Conservation (phyloP, 2,329 filamentous ascomycete genomes). For the Sclerotinia borealis region DNA sequence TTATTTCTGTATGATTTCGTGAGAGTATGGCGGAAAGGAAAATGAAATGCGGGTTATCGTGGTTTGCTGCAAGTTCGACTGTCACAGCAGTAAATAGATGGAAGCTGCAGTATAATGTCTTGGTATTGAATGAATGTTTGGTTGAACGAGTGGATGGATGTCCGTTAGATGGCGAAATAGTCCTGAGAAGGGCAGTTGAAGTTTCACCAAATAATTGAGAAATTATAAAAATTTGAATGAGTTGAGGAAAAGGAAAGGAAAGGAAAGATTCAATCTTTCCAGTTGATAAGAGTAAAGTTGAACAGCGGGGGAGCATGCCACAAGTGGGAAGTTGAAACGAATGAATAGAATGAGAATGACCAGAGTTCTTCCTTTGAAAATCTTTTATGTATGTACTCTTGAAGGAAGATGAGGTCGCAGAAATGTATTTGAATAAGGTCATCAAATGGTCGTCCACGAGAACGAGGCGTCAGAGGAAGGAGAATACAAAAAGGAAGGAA, state of each 20-base stretch:
- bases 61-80: constrained; percentile 6
- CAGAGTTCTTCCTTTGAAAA: not conserved
- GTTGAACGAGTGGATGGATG: constrained; percentile 1
- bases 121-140: not conserved
- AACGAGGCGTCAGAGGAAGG: not conserved
- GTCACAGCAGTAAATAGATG: constrained; percentile 2
- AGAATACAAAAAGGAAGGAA: not conserved
- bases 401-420: not conserved
- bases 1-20: constrained; percentile 1
- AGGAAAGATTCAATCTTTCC: not conserved
- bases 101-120: constrained; percentile 10
- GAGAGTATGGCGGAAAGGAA: not conserved
- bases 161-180: not conserved
- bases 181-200: not conserved
- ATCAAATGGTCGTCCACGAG: not conserved
- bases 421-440: not conserved
- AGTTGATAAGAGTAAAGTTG: not conserved
- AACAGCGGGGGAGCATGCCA: not conserved
- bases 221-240: not conserved
- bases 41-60: constrained; percentile 11
- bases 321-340: not conserved
- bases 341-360: not conserved
- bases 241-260: not conserved
- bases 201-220: constrained; percentile 2
- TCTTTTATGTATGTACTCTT: not conserved